Conservation (phyloP, 2,329 filamentous ascomycete species). For the Penicillium polonicum region DNA sequence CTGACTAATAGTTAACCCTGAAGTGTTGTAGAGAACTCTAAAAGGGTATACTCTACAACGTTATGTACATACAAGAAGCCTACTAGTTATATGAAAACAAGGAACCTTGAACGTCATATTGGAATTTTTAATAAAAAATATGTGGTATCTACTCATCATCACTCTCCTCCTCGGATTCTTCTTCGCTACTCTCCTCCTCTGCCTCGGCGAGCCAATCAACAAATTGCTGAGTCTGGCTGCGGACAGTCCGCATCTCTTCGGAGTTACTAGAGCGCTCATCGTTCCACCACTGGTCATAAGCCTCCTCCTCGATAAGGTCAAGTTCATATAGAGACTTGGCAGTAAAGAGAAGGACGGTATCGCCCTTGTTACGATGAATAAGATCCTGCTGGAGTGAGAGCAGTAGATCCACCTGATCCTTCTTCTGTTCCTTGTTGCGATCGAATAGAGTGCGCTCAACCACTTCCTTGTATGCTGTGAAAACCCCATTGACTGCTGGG, state of each 20-base stretch:
- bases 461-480: constrained; percentile 64
- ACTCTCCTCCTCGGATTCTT: constrained; percentile 52
- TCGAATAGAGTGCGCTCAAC: constrained; percentile 61
- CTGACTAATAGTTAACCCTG: not conserved
- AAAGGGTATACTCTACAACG: not conserved
- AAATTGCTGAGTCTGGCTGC: constrained; percentile 71
- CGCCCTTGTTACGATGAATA: constrained; percentile 61
- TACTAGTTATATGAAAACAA: not conserved
- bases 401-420: constrained; percentile 82
- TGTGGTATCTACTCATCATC: constrained; percentile 38
- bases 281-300: constrained; percentile 84
- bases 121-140: not conserved
- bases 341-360: constrained; percentile 70
- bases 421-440: constrained; percentile 51
- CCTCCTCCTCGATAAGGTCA: constrained; percentile 86
- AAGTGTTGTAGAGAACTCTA: not conserved
- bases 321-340: constrained; percentile 81
- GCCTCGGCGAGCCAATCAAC: constrained; percentile 83
- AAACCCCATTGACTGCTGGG: constrained; percentile 63
- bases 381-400: constrained; percentile 79
- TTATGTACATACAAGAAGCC: not conserved
- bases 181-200: constrained; percentile 67
- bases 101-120: not conserved
- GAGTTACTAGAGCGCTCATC: constrained; percentile 67
- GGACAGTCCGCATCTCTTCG: constrained; percentile 68